Evolutionary conservation across 768 basidiomycete species (phyloP).

Genomic region (Omphalotus guepiniiformis): DNA sequence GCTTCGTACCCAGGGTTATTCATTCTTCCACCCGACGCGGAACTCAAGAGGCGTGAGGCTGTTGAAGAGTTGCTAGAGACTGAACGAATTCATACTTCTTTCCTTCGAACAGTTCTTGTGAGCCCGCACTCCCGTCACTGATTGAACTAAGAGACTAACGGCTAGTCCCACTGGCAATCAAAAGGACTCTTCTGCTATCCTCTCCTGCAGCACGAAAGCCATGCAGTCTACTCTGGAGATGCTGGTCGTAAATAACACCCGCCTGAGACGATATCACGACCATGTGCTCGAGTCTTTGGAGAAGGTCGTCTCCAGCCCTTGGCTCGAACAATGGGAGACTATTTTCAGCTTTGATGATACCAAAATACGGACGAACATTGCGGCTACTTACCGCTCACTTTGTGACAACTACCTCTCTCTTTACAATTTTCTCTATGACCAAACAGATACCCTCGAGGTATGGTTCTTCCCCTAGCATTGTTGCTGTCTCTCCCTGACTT

Average conservation of each 20-base stretch:
- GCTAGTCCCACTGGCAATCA: no score
- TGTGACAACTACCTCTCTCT: slow-evolving; percentile 30
- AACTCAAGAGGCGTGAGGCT: slow-evolving; percentile 18
- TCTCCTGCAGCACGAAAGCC: slow-evolving; percentile 19
- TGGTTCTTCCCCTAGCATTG: neutral
- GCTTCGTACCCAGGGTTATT: slow-evolving; percentile 33
- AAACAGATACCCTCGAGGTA: slow-evolving; percentile 18
- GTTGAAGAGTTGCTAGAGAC: slow-evolving; percentile 29
- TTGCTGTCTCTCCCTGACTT: neutral
- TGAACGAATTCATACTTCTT: slow-evolving; percentile 27
- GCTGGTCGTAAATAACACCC: slow-evolving; percentile 24
- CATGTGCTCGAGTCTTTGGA: slow-evolving; percentile 12
- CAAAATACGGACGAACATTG: slow-evolving; percentile 22
- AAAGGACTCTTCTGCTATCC: slow-evolving; percentile 28
- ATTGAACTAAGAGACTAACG: no score
- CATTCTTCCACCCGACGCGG: slow-evolving; percentile 22
- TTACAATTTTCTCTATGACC: slow-evolving; percentile 20
- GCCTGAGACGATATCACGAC: slow-evolving; percentile 24
- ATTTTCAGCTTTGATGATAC: slow-evolving; percentile 25
- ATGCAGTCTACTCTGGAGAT: slow-evolving; percentile 21
- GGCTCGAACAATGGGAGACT: slow-evolving; percentile 20
- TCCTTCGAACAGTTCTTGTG: slow-evolving; percentile 26
- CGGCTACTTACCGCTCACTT: slow-evolving; percentile 32
- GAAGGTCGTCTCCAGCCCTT: neutral
- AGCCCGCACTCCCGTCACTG: no score